Evolutionary conservation across 176 grass and related monocot genomes (phyloP), one percentile per base, ranked within the genome.

Genomic region (Aegilops bicornis): DNA sequence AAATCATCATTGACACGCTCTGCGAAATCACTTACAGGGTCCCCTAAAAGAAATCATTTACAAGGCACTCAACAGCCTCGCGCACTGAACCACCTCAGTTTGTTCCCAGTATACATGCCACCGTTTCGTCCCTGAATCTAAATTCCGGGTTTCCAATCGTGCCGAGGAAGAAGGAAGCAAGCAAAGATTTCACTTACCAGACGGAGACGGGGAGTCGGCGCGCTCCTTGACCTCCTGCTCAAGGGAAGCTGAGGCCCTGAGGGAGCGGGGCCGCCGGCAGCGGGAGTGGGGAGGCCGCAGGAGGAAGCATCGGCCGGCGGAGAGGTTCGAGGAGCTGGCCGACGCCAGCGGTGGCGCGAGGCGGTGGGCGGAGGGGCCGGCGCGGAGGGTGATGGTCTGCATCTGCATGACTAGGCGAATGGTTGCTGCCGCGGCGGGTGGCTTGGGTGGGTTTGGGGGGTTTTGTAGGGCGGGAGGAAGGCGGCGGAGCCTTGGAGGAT

Each of bases 171-270:
- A 4, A 47, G 33, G 60, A 7, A 82, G 6, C 64, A 70, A 24
- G 4, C 12, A 33, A 52, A 31, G 40, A 64, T 65, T 64, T 69
- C 25, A 37, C 25, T 83, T 61, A 91, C 89, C 85, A 12, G 89
- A 60, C 60, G 81, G 67, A 68, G 81, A 73, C 20, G 89, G 20
- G 79, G 88, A 36, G 71, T 24, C 64, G 31, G 80, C 69, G 76
- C 82, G 81, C 83, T 91, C 89, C 85, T 87, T 91, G 76, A 91
- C 69, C 81, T 77, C 71, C 83, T 91, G 89, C 4, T 91, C 89
- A 76, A 91, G 76, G 22, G 81, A 91, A 69, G 89, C 89, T 7
- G 69, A 69, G 29, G 61, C 60, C 45, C 89, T 84, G 80, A 87
- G 24, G 45, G 84, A 79, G 60, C 85, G 85, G 24, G 85, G 16